These are phyloP conservation scores for Sarocladium brachiariae DNA, from an alignment of 2,329 filamentous ascomycete genomes.

Conservation along the genomic window DNA sequence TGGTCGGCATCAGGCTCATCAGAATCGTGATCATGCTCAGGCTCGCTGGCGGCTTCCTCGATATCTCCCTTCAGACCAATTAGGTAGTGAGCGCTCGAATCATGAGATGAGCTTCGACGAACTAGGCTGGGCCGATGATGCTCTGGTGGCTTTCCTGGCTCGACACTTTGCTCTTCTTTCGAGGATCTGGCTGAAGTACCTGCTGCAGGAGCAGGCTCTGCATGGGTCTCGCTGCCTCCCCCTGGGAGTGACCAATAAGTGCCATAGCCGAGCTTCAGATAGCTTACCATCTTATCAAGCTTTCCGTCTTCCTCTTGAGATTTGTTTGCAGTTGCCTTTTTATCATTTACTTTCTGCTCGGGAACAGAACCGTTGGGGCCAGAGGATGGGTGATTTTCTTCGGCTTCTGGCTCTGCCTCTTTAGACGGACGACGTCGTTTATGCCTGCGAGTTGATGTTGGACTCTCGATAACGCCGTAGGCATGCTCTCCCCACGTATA, in stretches of 20 bases:
- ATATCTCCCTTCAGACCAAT: conserved; percentile 63
- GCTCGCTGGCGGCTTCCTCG: conserved; percentile 34
- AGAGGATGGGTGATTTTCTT: background rate
- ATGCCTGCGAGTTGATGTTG: conserved; percentile 52
- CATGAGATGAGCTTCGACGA: conserved; percentile 19
- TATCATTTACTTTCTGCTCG: background rate
- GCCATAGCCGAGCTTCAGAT: conserved; percentile 60
- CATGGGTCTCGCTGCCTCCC: conserved; percentile 11
- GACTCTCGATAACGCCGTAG: conserved; percentile 78
- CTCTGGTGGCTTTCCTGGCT: background rate
- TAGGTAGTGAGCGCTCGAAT: conserved; percentile 46
- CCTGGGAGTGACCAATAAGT: conserved; percentile 53
- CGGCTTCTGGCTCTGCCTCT: background rate
- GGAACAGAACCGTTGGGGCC: background rate
- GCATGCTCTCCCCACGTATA: conserved; percentile 78
- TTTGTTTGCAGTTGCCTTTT: background rate
- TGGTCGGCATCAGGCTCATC: conserved; percentile 27
- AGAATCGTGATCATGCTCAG: conserved; percentile 23
- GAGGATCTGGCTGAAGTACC: background rate
- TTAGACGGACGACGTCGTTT: background rate
- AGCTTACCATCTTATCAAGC: conserved; percentile 52
- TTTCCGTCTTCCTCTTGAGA: conserved; percentile 27
- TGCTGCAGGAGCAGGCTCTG: conserved; percentile 12
- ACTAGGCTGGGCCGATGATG: conserved; percentile 4
- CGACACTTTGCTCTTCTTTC: no score